These are phyloP conservation scores for Tetrapisispora fleetii DNA, from an alignment of 805 yeast species.

Conservation along the genomic window DNA sequence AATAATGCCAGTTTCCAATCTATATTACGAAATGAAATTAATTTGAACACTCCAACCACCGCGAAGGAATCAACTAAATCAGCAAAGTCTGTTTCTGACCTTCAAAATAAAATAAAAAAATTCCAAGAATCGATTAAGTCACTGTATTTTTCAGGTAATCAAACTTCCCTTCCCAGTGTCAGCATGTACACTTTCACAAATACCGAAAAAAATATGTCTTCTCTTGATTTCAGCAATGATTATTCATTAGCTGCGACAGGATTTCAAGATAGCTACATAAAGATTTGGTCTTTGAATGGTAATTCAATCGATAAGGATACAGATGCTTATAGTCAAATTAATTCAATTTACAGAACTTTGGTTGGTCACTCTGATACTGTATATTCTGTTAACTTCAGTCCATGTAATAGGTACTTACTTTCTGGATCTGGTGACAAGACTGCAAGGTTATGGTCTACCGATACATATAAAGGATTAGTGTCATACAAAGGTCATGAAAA, in stretches of 20 bases:
- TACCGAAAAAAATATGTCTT: slow-evolving; percentile 77
- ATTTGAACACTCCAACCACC: neutral
- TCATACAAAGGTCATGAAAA: slow-evolving; percentile 91
- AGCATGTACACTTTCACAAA: slow-evolving; percentile 98
- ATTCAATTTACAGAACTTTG: slow-evolving; percentile 30
- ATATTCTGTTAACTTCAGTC: slow-evolving; percentile 79
- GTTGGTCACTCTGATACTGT: slow-evolving; percentile 94
- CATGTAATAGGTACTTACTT: slow-evolving; percentile 72
- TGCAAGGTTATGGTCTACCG: slow-evolving; percentile 86
- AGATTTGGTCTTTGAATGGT: slow-evolving; percentile 90
- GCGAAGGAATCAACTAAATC: neutral
- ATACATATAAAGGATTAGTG: slow-evolving; percentile 78
- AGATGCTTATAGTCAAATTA: slow-evolving; percentile 19
- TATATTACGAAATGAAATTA: neutral
- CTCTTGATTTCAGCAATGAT: slow-evolving; percentile 78
- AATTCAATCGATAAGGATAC: slow-evolving; percentile 60
- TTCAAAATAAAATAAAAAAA: slow-evolving; percentile 64
- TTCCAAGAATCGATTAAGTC: slow-evolving; percentile 76
- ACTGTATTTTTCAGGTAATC: slow-evolving; percentile 56
- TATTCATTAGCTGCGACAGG: slow-evolving; percentile 86
- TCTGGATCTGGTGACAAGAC: slow-evolving; percentile 88
- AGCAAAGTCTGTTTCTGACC: slow-evolving; percentile 62
- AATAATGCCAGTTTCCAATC: no score
- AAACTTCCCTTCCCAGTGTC: slow-evolving; percentile 82
- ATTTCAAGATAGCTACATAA: slow-evolving; percentile 82